phyloP scores from a whole-genome alignment of 2,329 filamentous ascomycete species.

The Hypoxylon sp. region DNA sequence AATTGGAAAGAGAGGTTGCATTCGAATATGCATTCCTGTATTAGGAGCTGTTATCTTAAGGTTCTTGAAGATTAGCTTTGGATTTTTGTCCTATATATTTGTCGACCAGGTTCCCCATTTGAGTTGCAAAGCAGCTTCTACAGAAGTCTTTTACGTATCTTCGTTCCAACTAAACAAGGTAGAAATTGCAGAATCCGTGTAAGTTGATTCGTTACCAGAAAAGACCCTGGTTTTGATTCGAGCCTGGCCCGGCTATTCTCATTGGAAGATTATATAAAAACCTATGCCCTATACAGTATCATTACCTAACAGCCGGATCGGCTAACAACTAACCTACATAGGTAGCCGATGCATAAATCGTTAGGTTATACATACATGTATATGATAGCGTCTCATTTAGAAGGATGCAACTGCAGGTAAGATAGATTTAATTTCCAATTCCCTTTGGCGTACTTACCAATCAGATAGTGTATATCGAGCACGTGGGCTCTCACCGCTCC shows the following conservation, averaged over 20 bases:
- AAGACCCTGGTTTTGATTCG: slow-evolving; percentile 20
- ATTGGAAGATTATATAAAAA: slow-evolving; percentile 17
- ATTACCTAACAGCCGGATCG: slow-evolving; percentile 32
- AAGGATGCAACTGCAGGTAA: slow-evolving; percentile 29
- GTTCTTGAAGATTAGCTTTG: too few species aligned
- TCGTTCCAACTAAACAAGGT: slow-evolving; percentile 12
- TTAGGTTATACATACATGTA: slow-evolving; percentile 2
- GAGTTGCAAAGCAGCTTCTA: neutral
- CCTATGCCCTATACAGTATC: slow-evolving; percentile 6
- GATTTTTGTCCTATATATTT: too few species aligned
- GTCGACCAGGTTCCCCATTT: too few species aligned
- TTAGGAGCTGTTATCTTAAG: neutral
- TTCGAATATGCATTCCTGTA: neutral
- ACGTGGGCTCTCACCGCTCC: slow-evolving; percentile 38
- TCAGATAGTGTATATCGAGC: slow-evolving; percentile 26
- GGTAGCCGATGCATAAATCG: neutral
- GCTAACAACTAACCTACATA: slow-evolving; percentile 4
- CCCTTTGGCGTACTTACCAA: slow-evolving; percentile 23
- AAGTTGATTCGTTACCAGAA: slow-evolving; percentile 31
- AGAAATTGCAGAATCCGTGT: slow-evolving; percentile 5
- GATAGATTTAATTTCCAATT: slow-evolving; percentile 14
- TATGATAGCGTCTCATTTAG: neutral
- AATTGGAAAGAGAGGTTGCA: slow-evolving; percentile 7
- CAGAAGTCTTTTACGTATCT: neutral
- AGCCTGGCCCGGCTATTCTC: neutral